Base-by-base conservation (phyloP, 2,329 filamentous ascomycete species). In the Teratosphaeria destructans region DNA sequence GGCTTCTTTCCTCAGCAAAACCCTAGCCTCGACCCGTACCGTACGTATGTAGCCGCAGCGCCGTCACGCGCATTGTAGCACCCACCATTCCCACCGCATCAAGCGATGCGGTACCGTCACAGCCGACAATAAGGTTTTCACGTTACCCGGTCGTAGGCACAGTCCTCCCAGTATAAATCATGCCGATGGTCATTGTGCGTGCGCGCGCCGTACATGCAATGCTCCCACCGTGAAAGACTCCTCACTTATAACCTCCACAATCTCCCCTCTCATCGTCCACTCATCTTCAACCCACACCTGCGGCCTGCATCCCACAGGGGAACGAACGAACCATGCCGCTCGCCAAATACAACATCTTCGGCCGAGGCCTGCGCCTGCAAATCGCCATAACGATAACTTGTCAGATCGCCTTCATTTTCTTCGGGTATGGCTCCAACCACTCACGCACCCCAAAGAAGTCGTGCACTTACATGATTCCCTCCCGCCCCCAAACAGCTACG, bases 351-450 rank as follows among this genome's bases (percentile, higher is more conserved):
- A 70, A 71, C 27, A 37, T 67, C 29, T 73, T 71, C 49, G 68
- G 70, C 11, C 59, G 68, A 11, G 71, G 70, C 37, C 61, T 62
- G 35, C 60, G 58, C 27, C 63, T 72, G 16, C 67, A 67, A 26
- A 63, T 66, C 34, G 69, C 71, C 8, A 71, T 73, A 35, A 70
- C 66, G 52, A 61, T 71, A 8, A 63, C 63, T 27, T 71, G 70
- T 59, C 68, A 71, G 60, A 64, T 67, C 52, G 65, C 67, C 2
- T 72, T 72, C 58, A 64, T 73, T n/a, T 61, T 72, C 1, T 72
- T 72, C 54, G 69, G 69, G 12, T 64, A 64, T 29, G 54, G 32
- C 60, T 8, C 16, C 19, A 16, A 19, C 54, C 37, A 23, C 16
- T 56, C 16, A 43, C 37, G 14, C 29, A 32, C 29, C 4, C 37